Conservation (phyloP, 495 filamentous ascomycete species). For the Podospora pseudopauciseta region DNA sequence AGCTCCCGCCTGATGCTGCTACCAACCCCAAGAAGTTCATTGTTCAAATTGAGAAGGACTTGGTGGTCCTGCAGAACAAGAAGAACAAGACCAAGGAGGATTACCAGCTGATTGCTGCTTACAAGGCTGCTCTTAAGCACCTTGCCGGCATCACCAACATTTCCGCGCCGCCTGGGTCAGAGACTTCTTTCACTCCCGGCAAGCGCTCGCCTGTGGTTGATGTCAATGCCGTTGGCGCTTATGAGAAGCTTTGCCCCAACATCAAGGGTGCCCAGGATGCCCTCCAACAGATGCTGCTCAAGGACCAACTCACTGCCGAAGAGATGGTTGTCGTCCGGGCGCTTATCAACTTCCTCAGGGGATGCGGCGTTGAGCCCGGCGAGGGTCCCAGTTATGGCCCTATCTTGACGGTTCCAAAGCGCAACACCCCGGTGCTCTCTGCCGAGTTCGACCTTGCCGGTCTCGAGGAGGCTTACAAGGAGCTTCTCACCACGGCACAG, state of each 20-base stretch:
- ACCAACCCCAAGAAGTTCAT: conserved; percentile 29
- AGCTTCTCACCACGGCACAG: conserved; percentile 10
- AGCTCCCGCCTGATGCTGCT: conserved; percentile 20
- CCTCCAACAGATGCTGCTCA: conserved; percentile 23
- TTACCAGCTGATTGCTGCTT: conserved; percentile 22
- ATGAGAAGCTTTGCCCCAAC: conserved; percentile 21
- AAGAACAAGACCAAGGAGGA: conserved; percentile 28
- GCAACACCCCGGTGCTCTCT: conserved; percentile 4
- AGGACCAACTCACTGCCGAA: conserved; percentile 24
- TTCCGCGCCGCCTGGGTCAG: conserved; percentile 26
- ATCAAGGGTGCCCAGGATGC: conserved; percentile 23
- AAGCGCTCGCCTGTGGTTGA: conserved; percentile 15
- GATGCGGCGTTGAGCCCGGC: not conserved
- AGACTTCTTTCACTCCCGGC: conserved; percentile 28
- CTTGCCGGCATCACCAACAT: conserved; percentile 28
- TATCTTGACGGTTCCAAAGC: conserved; percentile 11
- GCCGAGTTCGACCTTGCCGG: conserved; percentile 22
- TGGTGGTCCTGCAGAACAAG: conserved; percentile 32
- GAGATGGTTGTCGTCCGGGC: conserved; percentile 19
- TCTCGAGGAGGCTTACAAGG: conserved; percentile 19
- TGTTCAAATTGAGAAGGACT: conserved; percentile 24
- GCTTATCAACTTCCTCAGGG: not conserved
- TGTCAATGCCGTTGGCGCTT: not conserved
- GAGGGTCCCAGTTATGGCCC: not conserved
- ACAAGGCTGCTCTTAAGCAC: conserved; percentile 26